Evolutionary conservation across 2,329 filamentous ascomycete genomes (phyloP), one percentile per base, ranked within the genome.

Genomic region (Ceratocystis cubensis): DNA sequence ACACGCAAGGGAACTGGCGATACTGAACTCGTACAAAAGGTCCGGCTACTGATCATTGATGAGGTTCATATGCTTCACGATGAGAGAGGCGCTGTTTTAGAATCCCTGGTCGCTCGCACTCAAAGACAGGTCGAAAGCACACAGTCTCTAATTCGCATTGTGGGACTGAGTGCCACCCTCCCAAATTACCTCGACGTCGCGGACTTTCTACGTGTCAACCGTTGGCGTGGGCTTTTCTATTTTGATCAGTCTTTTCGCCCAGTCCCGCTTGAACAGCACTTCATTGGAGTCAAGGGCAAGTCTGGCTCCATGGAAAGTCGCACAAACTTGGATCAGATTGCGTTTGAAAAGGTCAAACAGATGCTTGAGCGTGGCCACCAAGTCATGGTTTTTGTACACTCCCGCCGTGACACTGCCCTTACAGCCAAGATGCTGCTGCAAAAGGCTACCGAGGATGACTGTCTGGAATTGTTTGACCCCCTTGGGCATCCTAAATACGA

Each of bases 51-150:
- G 68, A 97, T 99, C 72, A 97, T 99, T 69, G 94, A 99, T 75
- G 94, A 99, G 77, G 94, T 99, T 0, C 94, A 99, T 74, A 99
- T 99, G 95, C 86, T 99, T 72, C 95, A 99, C 72, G 94, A 99
- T 74, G 94, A 97, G 75, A 86, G 94, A 74, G 94, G 94, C 73
- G 91, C 95, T 13, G 95, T 99, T 0, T 82, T 99, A 33, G 94
- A 99, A 74, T 96, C 93, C 5, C 81, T 99, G 25, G 95, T 99
- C 17, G 94, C 94, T 10, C 85, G 94, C 71, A 99, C 95, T 0
- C 88, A 97, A 77, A 83, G 94, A 69, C 94, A 99, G 73, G 95
- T 99, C 0, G 95, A 99, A 76, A 96, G 92, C 75, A 99, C 94
- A 0, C 94, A 99, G 75, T 96, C 91, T 1, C 81, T 99, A 61